Percentiles rank a stretch among this genome's conserved stretches.
These are phyloP conservation scores for Penicillium atrosanguineum DNA, from an alignment of 495 filamentous ascomycete genomes.

Conservation along the genomic window DNA sequence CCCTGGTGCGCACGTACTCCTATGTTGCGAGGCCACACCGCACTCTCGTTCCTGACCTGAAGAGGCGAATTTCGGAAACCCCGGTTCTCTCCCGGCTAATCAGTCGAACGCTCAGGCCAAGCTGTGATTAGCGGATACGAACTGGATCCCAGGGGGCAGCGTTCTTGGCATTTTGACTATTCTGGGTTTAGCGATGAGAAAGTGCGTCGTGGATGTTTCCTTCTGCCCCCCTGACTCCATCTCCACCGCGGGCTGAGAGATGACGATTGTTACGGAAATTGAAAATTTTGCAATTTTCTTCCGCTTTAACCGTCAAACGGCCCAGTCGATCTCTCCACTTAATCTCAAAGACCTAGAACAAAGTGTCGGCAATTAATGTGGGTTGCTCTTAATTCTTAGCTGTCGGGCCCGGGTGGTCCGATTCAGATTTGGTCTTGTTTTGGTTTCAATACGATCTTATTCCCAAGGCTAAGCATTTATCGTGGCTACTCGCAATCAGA, in stretches of 20 bases:
- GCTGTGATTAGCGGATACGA: conserved; percentile 1
- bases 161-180: conserved; percentile 11
- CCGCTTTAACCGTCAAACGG: neutral
- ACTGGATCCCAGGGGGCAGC: conserved; percentile 2
- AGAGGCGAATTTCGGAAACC: too few relatives aligned
- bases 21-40: too few relatives aligned
- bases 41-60: too few relatives aligned
- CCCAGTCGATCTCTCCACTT: neutral
- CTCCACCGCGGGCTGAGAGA: neutral
- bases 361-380: neutral
- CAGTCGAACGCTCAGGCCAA: neutral
- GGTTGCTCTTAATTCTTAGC: neutral
- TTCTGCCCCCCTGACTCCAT: neutral
- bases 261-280: neutral
- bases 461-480: neutral
- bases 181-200: neutral
- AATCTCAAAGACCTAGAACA: neutral
- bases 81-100: too few relatives aligned
- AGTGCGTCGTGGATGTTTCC: neutral
- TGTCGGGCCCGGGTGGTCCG: neutral
- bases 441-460: neutral
- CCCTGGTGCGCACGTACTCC: too few relatives aligned
- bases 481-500: neutral
- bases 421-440: neutral
- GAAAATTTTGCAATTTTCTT: neutral